Base-by-base conservation (phyloP, 2,329 filamentous ascomycete species). In the Stemphylium beticola region DNA sequence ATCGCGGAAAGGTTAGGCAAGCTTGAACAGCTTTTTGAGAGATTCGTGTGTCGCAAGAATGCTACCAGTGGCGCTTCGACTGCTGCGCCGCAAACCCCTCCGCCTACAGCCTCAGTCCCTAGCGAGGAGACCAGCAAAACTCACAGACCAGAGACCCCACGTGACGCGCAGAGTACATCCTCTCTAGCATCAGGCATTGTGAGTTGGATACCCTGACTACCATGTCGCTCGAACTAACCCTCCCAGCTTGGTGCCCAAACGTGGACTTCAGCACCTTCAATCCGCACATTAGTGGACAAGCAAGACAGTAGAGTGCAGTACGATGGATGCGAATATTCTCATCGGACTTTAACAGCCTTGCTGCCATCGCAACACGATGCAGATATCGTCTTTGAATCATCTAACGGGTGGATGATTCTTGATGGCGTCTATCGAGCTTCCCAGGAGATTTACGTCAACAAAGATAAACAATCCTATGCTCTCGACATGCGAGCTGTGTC, bases 321-420 rank as follows among this genome's bases (percentile, higher is more conserved):
- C 9, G 34, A 58, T 10, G 46, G n/a, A 10, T 34, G 34, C 26
- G 72, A 73, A 32, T 42, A 57, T 8, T 43, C 58, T 1, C 71
- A 66, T 34, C 64, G 57, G 31, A 58, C 62, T 12, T 44, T 75
- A 32, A 49, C 57, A 7, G 66, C 64, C 10, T 57, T 74, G n/a
- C 47, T 75, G 22, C 72, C 72, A 0, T 73, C 71, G 10, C 72
- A 75, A 53, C 63, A 70, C 39, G 72, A 75, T 59, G 69, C 72
- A 32, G 62, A 74, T 42, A 62, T 74, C 46, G 71, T 75, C 14
- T 74, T 74, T 26, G 69, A 72, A 46, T 72, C 69, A 2, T 70
- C 71, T 1, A 74, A 75, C 43, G 69, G 69, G 18, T 75, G 72
- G 71, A 75, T 69, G 67, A 70, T 71, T 15, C 48, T 74, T 15